Conservation (phyloP, 176 grass and related monocot genomes). For the Areca catechu region DNA sequence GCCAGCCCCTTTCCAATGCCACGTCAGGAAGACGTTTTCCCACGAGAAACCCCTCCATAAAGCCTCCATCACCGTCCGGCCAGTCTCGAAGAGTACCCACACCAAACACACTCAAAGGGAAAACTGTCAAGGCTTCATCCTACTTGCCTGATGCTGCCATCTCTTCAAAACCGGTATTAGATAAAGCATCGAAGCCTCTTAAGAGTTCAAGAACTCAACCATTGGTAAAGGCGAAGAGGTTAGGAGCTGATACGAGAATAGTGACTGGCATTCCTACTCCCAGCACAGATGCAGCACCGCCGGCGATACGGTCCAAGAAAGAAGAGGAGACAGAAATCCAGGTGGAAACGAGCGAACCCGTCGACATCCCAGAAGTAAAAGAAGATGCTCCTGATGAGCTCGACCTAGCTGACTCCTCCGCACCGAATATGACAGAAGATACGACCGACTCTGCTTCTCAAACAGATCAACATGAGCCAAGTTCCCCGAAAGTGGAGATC, state of each 20-base stretch:
- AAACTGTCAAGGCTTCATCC: neutral
- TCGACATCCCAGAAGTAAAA: neutral
- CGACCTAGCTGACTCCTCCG: neutral
- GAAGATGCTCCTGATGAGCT: neutral
- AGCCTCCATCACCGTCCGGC: neutral
- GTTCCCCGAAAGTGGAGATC: neutral
- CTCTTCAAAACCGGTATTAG: neutral
- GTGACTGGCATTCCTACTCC: neutral
- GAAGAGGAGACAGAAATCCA: neutral
- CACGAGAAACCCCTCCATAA: neutral
- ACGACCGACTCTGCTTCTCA: neutral
- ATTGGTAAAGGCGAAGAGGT: neutral
- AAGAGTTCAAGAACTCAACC: neutral
- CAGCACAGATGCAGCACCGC: neutral
- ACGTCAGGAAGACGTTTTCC: neutral
- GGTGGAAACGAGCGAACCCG: no score
- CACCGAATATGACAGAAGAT: neutral
- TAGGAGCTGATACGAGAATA: neutral
- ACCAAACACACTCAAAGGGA: neutral
- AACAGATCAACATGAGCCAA: neutral
- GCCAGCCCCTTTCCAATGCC: neutral
- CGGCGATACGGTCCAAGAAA: neutral
- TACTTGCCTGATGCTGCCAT: neutral
- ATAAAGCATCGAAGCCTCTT: neutral
- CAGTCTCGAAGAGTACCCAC: neutral